Evolutionary conservation across 768 basidiomycete species (phyloP).

Genomic region (Russula abietina): DNA sequence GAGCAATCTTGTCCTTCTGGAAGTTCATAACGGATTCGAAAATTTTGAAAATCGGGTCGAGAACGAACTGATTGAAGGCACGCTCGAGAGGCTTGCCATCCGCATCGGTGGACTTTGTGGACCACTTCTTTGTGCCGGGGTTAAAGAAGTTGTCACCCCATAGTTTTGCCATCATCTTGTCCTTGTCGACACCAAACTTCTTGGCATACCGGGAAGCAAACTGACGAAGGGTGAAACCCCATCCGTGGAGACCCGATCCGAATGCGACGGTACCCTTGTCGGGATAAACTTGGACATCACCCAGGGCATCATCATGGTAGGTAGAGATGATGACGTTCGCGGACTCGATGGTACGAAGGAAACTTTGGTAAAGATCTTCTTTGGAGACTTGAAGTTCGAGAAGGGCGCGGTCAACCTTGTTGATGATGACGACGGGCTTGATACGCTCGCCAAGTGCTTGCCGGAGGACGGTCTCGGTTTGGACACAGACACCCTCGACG

Average conservation of each 20-base stretch:
- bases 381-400: conserved; percentile 97
- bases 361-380: conserved; percentile 96
- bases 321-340: conserved; percentile 99
- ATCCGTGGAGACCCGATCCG: conserved; percentile 98
- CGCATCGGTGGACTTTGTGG: conserved; percentile 63
- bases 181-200: conserved; percentile 99
- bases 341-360: conserved; percentile 93
- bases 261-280: conserved; percentile 98
- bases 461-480: conserved; percentile 98
- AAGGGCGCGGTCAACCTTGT: conserved; percentile 99
- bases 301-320: conserved; percentile 88
- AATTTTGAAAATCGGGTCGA: conserved; percentile 98
- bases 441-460: conserved; percentile 97
- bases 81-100: conserved; percentile 91
- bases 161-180: conserved; percentile 95
- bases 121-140: conserved; percentile 94
- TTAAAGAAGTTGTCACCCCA: conserved; percentile 99
- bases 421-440: conserved; percentile 98
- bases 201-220: conserved; percentile 93
- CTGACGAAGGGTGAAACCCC: conserved; percentile 98
- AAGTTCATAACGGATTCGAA: conserved; percentile 99
- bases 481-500: conserved; percentile 98
- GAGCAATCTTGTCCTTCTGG: conserved; percentile 82
- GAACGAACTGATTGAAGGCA: conserved; percentile 96
- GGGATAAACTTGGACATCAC: conserved; percentile 98